A percentile compares a stretch with the other conserved stretches of the same genome.
Conservation (phyloP, 176 grass and related monocot species). For the Coix lacrymajobi region DNA sequence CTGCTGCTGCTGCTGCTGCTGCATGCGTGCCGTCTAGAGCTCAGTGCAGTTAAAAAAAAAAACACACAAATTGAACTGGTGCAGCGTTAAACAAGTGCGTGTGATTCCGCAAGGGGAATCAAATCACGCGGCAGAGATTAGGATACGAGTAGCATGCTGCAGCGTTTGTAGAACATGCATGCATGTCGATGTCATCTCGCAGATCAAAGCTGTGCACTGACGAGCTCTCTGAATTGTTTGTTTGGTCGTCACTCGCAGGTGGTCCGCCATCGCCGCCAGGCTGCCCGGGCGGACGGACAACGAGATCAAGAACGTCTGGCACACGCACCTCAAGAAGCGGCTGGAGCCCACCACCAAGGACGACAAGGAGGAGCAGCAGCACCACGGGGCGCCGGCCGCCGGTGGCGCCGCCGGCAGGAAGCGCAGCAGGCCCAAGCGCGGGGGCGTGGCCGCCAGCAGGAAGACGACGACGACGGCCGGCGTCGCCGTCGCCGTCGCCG, state of each 20-base stretch:
- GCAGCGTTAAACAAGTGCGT: neutral
- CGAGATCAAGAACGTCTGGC: constrained; percentile 97
- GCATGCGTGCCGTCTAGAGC: neutral
- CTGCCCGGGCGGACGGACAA: constrained; percentile 82
- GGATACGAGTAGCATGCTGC: neutral
- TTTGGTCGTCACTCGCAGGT: constrained; percentile 41
- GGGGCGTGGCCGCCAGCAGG: neutral
- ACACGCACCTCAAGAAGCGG: constrained; percentile 89
- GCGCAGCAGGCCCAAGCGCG: constrained; percentile 20
- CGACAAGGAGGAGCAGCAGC: constrained; percentile 10
- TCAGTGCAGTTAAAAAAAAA: constrained; percentile 23
- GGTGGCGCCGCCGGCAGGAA: neutral
- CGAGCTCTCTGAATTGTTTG: neutral
- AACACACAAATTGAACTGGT: neutral
- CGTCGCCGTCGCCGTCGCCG: neutral
- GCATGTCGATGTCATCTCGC: neutral
- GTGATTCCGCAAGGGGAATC: constrained; percentile 29
- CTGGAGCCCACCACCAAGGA: constrained; percentile 14
- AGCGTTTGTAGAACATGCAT: neutral
- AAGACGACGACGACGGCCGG: neutral
- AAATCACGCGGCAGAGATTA: constrained; percentile 21
- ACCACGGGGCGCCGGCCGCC: neutral
- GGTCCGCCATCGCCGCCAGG: constrained; percentile 79
- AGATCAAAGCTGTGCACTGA: neutral
- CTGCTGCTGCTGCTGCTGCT: neutral